Percentiles rank a stretch among this genome's conserved stretches.
Evolutionary conservation across 106 monocot genomes (phyloP).

Genomic region (Cymbidium sinense): DNA sequence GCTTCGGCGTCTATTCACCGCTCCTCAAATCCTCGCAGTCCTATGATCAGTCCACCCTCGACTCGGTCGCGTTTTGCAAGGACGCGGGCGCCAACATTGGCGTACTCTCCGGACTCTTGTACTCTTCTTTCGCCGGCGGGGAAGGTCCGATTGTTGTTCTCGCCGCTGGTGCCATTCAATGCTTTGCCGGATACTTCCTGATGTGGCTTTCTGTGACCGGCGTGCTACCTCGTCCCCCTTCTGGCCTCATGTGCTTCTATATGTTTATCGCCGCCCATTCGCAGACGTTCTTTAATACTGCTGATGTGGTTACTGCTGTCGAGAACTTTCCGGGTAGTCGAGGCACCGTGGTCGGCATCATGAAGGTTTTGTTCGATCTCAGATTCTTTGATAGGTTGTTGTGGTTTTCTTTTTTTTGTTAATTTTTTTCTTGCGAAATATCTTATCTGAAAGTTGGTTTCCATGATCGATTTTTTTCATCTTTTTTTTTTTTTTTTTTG

Average conservation of each 20-base stretch:
- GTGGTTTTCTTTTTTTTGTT: background rate
- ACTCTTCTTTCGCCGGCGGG: constrained; percentile 20
- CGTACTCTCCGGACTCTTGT: constrained; percentile 59
- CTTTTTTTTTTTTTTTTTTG: background rate
- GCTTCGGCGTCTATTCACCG: constrained; percentile 63
- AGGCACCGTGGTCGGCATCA: constrained; percentile 85
- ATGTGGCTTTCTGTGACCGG: constrained; percentile 74
- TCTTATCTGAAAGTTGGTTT: background rate
- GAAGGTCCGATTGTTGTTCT: constrained; percentile 35
- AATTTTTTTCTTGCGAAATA: background rate
- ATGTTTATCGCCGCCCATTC: constrained; percentile 79
- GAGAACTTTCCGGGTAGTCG: constrained; percentile 67
- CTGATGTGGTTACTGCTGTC: constrained; percentile 65
- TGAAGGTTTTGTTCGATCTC: constrained; percentile 50
- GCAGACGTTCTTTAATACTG: constrained; percentile 84
- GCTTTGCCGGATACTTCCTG: constrained; percentile 57
- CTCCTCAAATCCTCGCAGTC: constrained; percentile 41
- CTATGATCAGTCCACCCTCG: constrained; percentile 62
- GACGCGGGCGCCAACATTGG: constrained; percentile 72
- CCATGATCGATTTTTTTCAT: background rate
- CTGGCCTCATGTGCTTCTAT: constrained; percentile 53
- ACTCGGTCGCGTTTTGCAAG: constrained; percentile 72
- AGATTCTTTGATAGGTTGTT: background rate
- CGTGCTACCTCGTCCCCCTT: constrained; percentile 28
- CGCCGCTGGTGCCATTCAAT: constrained; percentile 47